Base-by-base conservation (phyloP, 495 filamentous ascomycete genomes). In the Astrothelium subdiscretum region DNA sequence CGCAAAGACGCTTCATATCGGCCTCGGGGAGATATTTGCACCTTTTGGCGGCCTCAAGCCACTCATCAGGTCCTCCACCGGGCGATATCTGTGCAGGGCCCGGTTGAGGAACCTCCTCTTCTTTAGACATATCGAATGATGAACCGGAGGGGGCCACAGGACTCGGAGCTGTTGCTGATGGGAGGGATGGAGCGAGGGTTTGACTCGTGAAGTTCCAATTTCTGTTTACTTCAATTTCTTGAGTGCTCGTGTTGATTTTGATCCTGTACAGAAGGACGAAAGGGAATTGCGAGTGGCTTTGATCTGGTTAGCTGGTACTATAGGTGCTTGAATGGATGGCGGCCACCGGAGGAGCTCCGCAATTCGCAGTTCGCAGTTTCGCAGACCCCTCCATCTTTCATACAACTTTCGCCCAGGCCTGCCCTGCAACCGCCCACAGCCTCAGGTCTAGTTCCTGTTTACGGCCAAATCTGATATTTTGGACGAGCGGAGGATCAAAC, bases 1-100 rank as follows among this genome's bases (percentile, higher is more conserved):
- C 94, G 75, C 94, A 98, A 20, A 98, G 81, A 73, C 95, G 88
- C 78, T 98, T 98, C 94, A 98, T 98, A 68, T 91, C 90, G 43
- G 84, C 76, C 76, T 98, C 94, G 5, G 92, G 92, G 20, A 98
- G 83, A 72, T 97, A 96, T 71, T 95, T 91, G 80, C 95, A 97
- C 71, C 92, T 87, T 73, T 95, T 96, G 42, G 94, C 94, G 68
- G 89, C 87, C 69, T 91, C 87, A 18, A 97, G 83, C 94, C 94
- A 98, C 77, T 97, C 91, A 69, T 95, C 90, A n/a, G 92, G 86
- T 22, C 89, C 90, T 44, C 90, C 89, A 71, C 87, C 86, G 31
- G 85, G 82, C 48, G 84, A 84, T 32, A 96, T 78, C 70, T 88
- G 91, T 57, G 91, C 91, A 51, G 92, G 90, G 35, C 94, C 92